Evolutionary conservation across 192 early-diverging fungal species (phyloP).

Genomic region (Rhizophagus sp.): DNA sequence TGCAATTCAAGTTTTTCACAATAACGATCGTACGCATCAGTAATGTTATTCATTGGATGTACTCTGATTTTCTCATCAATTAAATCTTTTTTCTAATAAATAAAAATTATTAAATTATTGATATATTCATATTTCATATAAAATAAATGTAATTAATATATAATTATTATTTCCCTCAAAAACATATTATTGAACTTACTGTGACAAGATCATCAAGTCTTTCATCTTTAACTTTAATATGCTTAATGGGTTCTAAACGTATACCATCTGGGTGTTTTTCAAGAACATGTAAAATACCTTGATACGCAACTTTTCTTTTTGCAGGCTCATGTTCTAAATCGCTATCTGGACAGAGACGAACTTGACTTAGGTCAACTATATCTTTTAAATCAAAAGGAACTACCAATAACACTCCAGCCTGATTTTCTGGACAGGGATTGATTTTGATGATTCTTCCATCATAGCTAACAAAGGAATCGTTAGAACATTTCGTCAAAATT

Average conservation of each 20-base stretch:
- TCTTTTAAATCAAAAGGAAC: constrained; percentile 74
- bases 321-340: constrained; percentile 61
- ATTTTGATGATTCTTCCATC: constrained; percentile 48
- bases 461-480: constrained; percentile 14
- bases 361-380: constrained; percentile 72
- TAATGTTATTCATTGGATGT: constrained; percentile 58
- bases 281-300: constrained; percentile 70
- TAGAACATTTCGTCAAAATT: neutral
- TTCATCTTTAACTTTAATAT: constrained; percentile 85
- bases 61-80: constrained; percentile 57
- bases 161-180: neutral
- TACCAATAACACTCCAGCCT: constrained; percentile 49
- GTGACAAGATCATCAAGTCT: constrained; percentile 71
- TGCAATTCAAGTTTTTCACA: neutral
- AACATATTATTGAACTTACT: constrained; percentile 35
- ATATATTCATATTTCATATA: neutral
- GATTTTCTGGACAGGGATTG: constrained; percentile 55
- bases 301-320: constrained; percentile 62
- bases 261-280: constrained; percentile 72
- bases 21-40: constrained; percentile 54
- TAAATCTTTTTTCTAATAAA: constrained; percentile 7
- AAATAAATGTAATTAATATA: too few species aligned
- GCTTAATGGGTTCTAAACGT: constrained; percentile 86
- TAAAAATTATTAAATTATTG: neutral
- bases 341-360: constrained; percentile 74